Percentiles rank a stretch among this genome's conserved stretches.
phyloP scores from a whole-genome alignment of 495 filamentous ascomycete species.

The Aspergillus conjunctus region DNA sequence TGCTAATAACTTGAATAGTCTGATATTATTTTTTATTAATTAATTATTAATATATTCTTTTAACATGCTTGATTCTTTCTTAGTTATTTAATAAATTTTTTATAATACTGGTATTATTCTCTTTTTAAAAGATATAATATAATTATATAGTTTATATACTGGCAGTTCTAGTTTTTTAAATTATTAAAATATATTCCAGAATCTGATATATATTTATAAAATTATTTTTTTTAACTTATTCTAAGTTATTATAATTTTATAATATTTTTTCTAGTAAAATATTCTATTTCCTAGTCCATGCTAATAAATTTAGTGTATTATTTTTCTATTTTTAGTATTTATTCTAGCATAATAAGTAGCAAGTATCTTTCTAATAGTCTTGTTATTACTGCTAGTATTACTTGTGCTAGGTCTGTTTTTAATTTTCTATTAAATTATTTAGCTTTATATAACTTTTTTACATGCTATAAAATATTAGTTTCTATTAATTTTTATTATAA shows the following conservation, averaged over 20 bases:
- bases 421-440: neutral
- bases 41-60: constrained; percentile 1
- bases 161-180: neutral
- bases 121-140: neutral
- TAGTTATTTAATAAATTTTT: neutral
- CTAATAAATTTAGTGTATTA: too few relatives aligned
- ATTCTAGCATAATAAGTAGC: too few relatives aligned
- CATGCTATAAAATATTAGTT: neutral
- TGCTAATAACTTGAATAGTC: neutral
- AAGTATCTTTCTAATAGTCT: too few relatives aligned
- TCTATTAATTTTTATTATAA: neutral
- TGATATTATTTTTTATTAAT: neutral
- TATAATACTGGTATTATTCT: neutral
- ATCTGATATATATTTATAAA: neutral
- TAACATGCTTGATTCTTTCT: neutral
- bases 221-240: neutral
- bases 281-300: neutral
- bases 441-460: neutral
- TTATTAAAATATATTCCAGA: neutral
- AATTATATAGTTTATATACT: neutral
- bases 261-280: too few relatives aligned
- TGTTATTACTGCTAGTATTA: too few relatives aligned
- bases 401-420: neutral
- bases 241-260: neutral
- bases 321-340: too few relatives aligned